These are phyloP conservation scores for Lentinula guzmanii DNA, from an alignment of 768 basidiomycete species.

Conservation along the genomic window DNA sequence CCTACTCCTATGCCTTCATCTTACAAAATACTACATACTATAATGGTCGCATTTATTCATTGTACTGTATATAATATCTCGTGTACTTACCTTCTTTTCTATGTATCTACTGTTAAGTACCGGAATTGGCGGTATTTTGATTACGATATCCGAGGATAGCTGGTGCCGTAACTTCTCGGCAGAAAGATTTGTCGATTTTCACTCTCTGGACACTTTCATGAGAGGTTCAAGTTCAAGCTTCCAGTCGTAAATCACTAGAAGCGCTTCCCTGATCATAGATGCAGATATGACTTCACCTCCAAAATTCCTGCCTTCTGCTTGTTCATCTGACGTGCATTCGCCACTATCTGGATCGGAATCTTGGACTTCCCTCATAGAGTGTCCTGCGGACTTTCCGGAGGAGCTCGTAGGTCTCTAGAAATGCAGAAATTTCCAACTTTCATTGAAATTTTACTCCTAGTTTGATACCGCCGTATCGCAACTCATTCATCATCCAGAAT, in stretches of 20 bases:
- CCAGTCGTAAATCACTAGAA: too few species aligned
- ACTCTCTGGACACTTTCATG: too few species aligned
- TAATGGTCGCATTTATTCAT: background rate
- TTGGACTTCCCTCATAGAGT: conserved; percentile 33
- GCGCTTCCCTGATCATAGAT: background rate
- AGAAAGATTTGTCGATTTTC: too few species aligned
- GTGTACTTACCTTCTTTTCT: background rate
- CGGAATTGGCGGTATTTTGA: too few species aligned
- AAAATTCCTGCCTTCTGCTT: conserved; percentile 3
- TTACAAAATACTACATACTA: background rate
- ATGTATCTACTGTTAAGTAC: background rate
- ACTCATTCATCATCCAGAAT: conserved; percentile 84
- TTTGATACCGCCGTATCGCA: conserved; percentile 70
- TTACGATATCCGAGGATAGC: too few species aligned
- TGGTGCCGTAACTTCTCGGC: too few species aligned
- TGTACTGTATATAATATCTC: background rate
- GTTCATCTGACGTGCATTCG: background rate
- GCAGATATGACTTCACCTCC: conserved; percentile 9
- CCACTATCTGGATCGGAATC: background rate
- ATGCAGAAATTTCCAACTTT: background rate
- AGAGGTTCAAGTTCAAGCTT: too few species aligned
- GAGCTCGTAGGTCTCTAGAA: conserved; percentile 30
- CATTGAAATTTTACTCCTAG: conserved; percentile 26
- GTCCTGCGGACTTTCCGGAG: conserved; percentile 34
- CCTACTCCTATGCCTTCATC: background rate